These are phyloP conservation scores for Ceratobasidium sp. DNA, from an alignment of 1,284 basidiomycete species.

Conservation along the genomic window DNA sequence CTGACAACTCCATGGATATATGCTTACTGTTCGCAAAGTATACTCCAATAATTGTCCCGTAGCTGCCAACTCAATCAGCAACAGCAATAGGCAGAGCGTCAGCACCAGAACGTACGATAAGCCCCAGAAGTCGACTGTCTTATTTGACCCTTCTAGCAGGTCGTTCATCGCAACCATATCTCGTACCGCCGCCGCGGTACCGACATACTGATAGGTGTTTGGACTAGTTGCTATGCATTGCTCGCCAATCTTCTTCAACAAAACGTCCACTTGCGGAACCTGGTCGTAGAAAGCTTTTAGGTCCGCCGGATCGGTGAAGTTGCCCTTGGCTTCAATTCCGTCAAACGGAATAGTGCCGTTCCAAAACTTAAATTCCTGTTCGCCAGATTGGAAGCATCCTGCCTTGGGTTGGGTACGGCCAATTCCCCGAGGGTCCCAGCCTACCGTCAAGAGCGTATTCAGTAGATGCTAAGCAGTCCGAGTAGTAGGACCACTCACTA, in stretches of 20 bases:
- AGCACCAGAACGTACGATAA: slow-evolving; percentile 37
- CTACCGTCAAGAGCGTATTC: neutral
- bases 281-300: slow-evolving; percentile 6
- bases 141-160: slow-evolving; percentile 43
- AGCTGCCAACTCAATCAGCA: slow-evolving; percentile 33
- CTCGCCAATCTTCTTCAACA: neutral
- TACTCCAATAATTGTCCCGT: slow-evolving; percentile 48
- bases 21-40: slow-evolving; percentile 46
- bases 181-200: slow-evolving; percentile 23
- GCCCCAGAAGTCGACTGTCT: slow-evolving; percentile 48
- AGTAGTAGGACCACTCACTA: slow-evolving; percentile 19
- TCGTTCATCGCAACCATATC: slow-evolving; percentile 49
- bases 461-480: neutral
- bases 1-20: no score
- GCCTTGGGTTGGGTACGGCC: neutral
- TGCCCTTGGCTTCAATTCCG: slow-evolving; percentile 14
- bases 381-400: slow-evolving; percentile 16
- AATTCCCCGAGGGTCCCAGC: slow-evolving; percentile 46
- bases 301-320: slow-evolving; percentile 27
- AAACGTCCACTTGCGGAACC: slow-evolving; percentile 5
- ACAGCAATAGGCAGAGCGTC: neutral
- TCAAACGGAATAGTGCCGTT: neutral
- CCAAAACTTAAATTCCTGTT: slow-evolving; percentile 16
- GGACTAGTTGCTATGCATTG: neutral
- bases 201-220: slow-evolving; percentile 12